phyloP scores from a whole-genome alignment of 2,329 filamentous ascomycete species.

The Cordyceps cicadae region DNA sequence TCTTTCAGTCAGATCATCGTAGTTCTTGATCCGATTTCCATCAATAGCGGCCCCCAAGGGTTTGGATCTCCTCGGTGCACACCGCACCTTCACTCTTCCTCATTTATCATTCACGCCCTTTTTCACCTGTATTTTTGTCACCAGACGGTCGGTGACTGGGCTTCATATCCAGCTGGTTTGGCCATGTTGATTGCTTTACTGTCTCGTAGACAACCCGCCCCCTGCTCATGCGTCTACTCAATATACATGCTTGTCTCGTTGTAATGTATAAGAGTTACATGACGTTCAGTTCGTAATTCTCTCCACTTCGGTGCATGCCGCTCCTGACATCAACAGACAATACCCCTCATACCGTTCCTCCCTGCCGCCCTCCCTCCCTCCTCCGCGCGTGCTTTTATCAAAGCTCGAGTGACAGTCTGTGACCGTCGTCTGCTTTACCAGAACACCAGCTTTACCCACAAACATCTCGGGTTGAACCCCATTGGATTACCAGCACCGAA shows the following conservation, averaged over 20 bases:
- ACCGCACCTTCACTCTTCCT: background rate
- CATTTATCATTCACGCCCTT: background rate
- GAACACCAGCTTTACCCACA: background rate
- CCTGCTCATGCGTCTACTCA: too few relatives aligned
- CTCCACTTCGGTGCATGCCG: background rate
- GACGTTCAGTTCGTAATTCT: background rate
- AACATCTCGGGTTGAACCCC: too few relatives aligned
- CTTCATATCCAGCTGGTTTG: too few relatives aligned
- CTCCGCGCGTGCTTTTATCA: background rate
- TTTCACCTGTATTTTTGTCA: constrained; percentile 7
- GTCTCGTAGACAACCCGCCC: too few relatives aligned
- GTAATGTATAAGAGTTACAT: background rate
- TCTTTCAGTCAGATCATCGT: background rate
- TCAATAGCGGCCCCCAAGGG: background rate
- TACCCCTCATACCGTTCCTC: too few relatives aligned
- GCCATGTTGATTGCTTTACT: too few relatives aligned
- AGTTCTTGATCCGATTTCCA: background rate
- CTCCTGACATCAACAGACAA: background rate
- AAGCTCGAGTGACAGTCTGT: background rate
- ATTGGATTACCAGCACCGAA: background rate
- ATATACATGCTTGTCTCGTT: background rate
- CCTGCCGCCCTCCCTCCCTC: background rate
- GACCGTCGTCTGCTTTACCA: background rate
- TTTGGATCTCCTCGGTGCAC: background rate
- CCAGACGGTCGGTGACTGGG: background rate